Percentiles rank a stretch among this genome's conserved stretches.
phyloP scores from a whole-genome alignment of 352 stramenopile genomes.

The Sclerospora graminicola region DNA sequence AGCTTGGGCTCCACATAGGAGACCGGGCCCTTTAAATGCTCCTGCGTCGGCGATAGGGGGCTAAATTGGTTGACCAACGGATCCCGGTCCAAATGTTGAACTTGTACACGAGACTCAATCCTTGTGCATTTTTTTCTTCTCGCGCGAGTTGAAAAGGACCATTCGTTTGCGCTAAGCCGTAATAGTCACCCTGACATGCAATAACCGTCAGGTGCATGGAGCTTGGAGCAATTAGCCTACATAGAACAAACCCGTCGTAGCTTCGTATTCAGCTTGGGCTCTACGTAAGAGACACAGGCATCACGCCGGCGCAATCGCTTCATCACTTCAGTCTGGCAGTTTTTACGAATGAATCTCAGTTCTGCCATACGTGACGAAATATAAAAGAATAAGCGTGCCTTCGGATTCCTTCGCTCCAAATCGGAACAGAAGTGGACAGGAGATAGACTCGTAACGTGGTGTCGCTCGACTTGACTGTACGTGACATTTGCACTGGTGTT shows the following conservation, averaged over 20 bases:
- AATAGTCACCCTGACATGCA: slow-evolving; percentile 43
- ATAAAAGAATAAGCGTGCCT: slow-evolving; percentile 5
- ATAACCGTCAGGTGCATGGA: slow-evolving; percentile 5
- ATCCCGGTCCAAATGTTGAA: slow-evolving; percentile 9
- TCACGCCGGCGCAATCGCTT: slow-evolving; percentile 33
- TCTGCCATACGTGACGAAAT: not conserved
- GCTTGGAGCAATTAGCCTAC: not conserved
- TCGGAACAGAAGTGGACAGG: not conserved
- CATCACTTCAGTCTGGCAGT: slow-evolving; percentile 5
- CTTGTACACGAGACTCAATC: slow-evolving; percentile 8
- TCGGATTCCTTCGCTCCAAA: slow-evolving; percentile 2
- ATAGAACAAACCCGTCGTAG: slow-evolving; percentile 32
- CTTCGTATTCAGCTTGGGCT: slow-evolving; percentile 55
- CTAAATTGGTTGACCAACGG: slow-evolving; percentile 12
- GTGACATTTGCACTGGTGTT: not conserved
- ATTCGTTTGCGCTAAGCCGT: slow-evolving; percentile 41
- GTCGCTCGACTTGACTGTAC: not conserved
- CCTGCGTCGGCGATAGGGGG: slow-evolving; percentile 14
- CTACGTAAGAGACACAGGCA: slow-evolving; percentile 34
- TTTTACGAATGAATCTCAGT: not conserved
- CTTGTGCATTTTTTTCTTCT: slow-evolving; percentile 5
- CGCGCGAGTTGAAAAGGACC: slow-evolving; percentile 3
- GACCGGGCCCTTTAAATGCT: slow-evolving; percentile 16
- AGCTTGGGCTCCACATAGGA: slow-evolving; percentile 69
- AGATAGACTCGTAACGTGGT: not conserved